These are phyloP conservation scores for Phytophthora brassicae DNA, from an alignment of 352 stramenopile species.

Conservation along the genomic window DNA sequence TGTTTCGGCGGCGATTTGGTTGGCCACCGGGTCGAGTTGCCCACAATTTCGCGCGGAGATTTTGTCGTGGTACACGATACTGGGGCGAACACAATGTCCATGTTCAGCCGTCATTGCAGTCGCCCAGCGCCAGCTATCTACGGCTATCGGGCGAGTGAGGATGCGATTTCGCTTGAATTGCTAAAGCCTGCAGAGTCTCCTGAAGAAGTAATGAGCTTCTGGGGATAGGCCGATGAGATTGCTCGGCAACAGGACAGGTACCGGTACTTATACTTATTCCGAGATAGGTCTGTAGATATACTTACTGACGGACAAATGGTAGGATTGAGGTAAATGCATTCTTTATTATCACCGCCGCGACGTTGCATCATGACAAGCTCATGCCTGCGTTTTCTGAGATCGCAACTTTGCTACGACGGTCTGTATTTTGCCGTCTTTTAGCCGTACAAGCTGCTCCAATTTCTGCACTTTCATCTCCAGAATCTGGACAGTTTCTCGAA, in stretches of 20 bases:
- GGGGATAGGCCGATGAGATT: slow-evolving; percentile 42
- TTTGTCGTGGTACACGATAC: slow-evolving; percentile 88
- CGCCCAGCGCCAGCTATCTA: slow-evolving; percentile 80
- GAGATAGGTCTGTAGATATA: slow-evolving; percentile 12
- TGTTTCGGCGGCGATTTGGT: slow-evolving; percentile 93
- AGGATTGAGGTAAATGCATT: slow-evolving; percentile 6
- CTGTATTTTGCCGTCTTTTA: slow-evolving; percentile 95
- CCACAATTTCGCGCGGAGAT: slow-evolving; percentile 67
- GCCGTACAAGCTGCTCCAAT: slow-evolving; percentile 92
- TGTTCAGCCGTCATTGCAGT: slow-evolving; percentile 90
- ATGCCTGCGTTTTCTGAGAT: slow-evolving; percentile 63
- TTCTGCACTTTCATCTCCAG: slow-evolving; percentile 95
- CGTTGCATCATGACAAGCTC: not conserved
- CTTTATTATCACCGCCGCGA: not conserved
- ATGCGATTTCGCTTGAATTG: slow-evolving; percentile 60
- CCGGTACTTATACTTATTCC: not conserved
- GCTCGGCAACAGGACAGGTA: too few relatives aligned
- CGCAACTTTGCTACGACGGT: slow-evolving; percentile 85
- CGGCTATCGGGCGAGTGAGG: slow-evolving; percentile 55
- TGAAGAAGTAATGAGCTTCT: slow-evolving; percentile 80
- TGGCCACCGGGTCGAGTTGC: slow-evolving; percentile 54
- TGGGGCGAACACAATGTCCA: slow-evolving; percentile 86
- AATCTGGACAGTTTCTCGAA: slow-evolving; percentile 91
- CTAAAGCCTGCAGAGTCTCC: slow-evolving; percentile 76
- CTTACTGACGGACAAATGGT: not conserved